Conservation (phyloP, 202 grass and related monocot species). For the Zizania palustris region DNA sequence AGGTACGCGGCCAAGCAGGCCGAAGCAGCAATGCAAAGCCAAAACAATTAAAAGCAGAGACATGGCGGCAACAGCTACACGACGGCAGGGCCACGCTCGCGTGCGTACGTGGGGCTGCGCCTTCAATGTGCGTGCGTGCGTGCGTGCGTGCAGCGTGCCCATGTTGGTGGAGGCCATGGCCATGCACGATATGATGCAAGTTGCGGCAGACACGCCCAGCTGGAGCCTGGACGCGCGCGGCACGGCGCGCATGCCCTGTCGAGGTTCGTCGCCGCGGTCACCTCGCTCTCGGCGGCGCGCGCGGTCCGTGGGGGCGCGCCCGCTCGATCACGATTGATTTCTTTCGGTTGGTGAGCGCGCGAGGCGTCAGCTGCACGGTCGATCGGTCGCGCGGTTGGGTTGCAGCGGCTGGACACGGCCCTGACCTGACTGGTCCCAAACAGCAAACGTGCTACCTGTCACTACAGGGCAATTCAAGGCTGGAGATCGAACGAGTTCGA, state of each 20-base stretch:
- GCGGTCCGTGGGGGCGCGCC: no score
- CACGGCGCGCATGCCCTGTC: not conserved
- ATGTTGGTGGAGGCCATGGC: slow-evolving; percentile 21
- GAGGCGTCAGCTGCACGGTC: not conserved
- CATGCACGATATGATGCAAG: not conserved
- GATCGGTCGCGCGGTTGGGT: slow-evolving; percentile 33
- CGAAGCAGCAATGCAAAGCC: not conserved
- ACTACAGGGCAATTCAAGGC: not conserved
- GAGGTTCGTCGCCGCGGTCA: slow-evolving; percentile 1
- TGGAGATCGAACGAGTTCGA: not conserved
- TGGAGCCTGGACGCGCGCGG: not conserved
- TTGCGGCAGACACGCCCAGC: not conserved
- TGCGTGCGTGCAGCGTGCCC: not conserved
- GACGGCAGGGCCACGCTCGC: not conserved
- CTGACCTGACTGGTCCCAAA: slow-evolving; percentile 3
- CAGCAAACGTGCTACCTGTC: not conserved
- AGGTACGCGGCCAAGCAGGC: not conserved
- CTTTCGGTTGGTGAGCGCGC: slow-evolving; percentile 33
- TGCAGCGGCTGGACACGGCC: slow-evolving; percentile 5
- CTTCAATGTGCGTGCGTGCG: not conserved
- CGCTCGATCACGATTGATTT: not conserved
- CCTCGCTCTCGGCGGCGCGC: not conserved
- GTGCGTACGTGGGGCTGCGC: not conserved
- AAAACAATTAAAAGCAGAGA: not conserved
- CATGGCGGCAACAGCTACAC: not conserved